A percentile compares a stretch with the other conserved stretches of the same genome.
These are phyloP conservation scores for Russula griseocarnosa DNA, from an alignment of 768 basidiomycete species.

Conservation along the genomic window DNA sequence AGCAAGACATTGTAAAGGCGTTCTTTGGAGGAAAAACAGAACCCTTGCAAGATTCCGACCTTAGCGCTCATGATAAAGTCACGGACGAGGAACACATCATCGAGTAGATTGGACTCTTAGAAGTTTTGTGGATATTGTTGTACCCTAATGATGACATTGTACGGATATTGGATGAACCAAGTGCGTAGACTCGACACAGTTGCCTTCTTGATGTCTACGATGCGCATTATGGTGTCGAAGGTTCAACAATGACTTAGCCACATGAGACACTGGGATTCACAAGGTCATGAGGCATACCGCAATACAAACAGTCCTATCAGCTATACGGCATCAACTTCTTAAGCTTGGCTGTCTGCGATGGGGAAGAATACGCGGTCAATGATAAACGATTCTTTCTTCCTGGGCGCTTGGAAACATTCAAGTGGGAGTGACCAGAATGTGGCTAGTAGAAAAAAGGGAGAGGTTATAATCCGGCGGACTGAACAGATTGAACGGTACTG, in stretches of 20 bases:
- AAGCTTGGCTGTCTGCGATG: constrained; percentile 60
- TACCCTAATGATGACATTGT: neutral
- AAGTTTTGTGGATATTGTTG: neutral
- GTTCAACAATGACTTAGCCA: neutral
- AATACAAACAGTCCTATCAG: constrained; percentile 30
- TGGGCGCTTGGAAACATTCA: constrained; percentile 64
- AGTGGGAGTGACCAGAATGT: constrained; percentile 67
- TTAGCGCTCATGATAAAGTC: constrained; percentile 34
- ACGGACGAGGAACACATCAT: neutral
- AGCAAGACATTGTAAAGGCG: constrained; percentile 60
- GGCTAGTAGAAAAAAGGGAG: constrained; percentile 40
- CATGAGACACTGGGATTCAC: neutral
- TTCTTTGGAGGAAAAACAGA: constrained; percentile 54
- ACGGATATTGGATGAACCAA: neutral
- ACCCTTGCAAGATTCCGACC: constrained; percentile 25
- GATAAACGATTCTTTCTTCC: constrained; percentile 62
- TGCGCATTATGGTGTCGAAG: neutral
- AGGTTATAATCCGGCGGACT: neutral
- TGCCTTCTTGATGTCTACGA: neutral
- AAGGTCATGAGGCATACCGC: neutral
- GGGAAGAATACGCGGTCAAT: constrained; percentile 61
- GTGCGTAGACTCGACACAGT: neutral
- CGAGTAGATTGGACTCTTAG: constrained; percentile 6
- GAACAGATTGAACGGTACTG: constrained; percentile 30
- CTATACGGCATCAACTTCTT: constrained; percentile 75